Percentiles rank a stretch among this genome's conserved stretches.
These are phyloP conservation scores for Nidularia pulvinata DNA, from an alignment of 768 basidiomycete species.

Conservation along the genomic window DNA sequence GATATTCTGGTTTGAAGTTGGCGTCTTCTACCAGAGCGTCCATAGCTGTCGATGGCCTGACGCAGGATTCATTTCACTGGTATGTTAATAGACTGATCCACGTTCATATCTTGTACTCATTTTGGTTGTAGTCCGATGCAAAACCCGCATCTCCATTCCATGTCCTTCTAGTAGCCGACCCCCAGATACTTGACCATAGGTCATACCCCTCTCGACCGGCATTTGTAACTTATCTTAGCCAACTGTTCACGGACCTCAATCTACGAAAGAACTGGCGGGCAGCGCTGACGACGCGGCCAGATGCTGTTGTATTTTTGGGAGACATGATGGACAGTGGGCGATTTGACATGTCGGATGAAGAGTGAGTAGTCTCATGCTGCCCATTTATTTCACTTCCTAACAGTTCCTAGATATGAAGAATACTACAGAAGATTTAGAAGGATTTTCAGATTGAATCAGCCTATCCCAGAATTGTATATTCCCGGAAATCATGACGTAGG, in stretches of 20 bases:
- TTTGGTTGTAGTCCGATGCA: conserved; percentile 2
- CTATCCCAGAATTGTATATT: conserved; percentile 64
- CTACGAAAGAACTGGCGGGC: conserved; percentile 85
- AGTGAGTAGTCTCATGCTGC: conserved; percentile 46
- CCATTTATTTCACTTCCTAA: not conserved
- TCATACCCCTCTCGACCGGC: conserved; percentile 68
- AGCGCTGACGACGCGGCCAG: conserved; percentile 56
- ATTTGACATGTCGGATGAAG: conserved; percentile 54
- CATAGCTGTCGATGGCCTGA: conserved; percentile 65
- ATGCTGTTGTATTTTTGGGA: conserved; percentile 82
- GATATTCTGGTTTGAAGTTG: conserved; percentile 72
- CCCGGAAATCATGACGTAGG: conserved; percentile 94
- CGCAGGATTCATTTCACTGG: conserved; percentile 4
- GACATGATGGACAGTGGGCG: conserved; percentile 93
- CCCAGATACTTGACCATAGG: conserved; percentile 77
- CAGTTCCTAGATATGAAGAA: conserved; percentile 59
- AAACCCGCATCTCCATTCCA: conserved; percentile 31
- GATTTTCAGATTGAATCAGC: conserved; percentile 57
- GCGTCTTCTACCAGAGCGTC: conserved; percentile 48
- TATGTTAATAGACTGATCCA: not conserved
- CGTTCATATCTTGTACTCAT: not conserved
- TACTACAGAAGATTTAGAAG: conserved; percentile 69
- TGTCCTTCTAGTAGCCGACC: conserved; percentile 85
- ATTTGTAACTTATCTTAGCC: conserved; percentile 57
- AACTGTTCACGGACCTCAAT: conserved; percentile 76